Evolutionary conservation across 2,329 filamentous ascomycete genomes (phyloP), one percentile per base, ranked within the genome.

Genomic region (Onygenales sp.): DNA sequence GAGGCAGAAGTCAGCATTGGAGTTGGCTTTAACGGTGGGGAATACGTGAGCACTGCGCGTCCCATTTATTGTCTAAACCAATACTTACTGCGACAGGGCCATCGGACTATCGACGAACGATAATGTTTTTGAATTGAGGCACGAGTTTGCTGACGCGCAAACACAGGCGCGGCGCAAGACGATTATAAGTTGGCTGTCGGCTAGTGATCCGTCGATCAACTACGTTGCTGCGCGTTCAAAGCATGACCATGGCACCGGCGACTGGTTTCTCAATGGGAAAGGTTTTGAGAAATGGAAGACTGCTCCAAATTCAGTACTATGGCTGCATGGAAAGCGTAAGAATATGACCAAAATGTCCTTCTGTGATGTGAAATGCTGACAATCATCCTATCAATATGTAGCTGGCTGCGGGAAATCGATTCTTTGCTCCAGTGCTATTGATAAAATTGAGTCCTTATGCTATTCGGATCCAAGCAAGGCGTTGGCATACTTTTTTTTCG

Each of bases 401-500:
- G 49, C 45, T 10, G 55, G 55, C 10, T 51, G 55, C 33, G 53
- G 55, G 8, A 57, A 57, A 47, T 53, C 55, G 13, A 32, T 57
- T 27, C 36, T 57, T 6, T 50, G 55, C 50, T 57, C 33, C 21
- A 51, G 10, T 13, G 36, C 49, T 27, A 36, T 48, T 6, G 31
- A 42, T 6, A 49, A 9, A 36, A 54, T 43, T 13, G 10, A 4
- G 10, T 14, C 2, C 1, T 3, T 37, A 9, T 40, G 34, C 32
- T 13, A 2, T 14, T 11, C 53, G 33, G 40, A 33, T 27, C 43
- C 43, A 4, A 13, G 34, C 27, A 42, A 9, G 17, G 46, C 46
- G 8, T 17, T 60, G 13, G 51, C 52, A 40, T 56, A 58, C 44
- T 61, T 61, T 46, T 61, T 56, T 37, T 61, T 61, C 49, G 59